Evolutionary conservation across 495 filamentous ascomycete species (phyloP).

Genomic region (Podospora appendiculata): DNA sequence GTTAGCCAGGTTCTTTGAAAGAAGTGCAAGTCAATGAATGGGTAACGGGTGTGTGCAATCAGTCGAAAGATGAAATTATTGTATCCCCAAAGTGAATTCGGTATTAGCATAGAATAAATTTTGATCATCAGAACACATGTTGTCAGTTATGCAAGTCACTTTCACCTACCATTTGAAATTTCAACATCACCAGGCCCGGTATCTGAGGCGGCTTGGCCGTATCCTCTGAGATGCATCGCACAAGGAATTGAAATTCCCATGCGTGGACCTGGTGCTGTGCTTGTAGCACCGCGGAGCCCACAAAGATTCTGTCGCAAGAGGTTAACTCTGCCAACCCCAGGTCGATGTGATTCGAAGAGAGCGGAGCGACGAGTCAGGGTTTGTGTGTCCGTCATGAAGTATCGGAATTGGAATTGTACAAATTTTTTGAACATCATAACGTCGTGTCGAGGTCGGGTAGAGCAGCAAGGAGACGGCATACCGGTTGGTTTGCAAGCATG

Average conservation of each 20-base stretch:
- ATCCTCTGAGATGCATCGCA: too few species aligned
- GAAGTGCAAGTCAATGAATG: slow-evolving; percentile 31
- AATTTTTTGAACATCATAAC: slow-evolving; percentile 46
- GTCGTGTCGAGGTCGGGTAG: not conserved
- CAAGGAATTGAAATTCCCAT: not conserved
- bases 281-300: too few species aligned
- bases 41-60: too few species aligned
- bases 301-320: not conserved
- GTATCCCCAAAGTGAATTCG: slow-evolving; percentile 69
- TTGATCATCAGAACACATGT: slow-evolving; percentile 23
- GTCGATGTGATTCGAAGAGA: too few species aligned
- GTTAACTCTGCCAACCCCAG: too few species aligned
- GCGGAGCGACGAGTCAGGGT: slow-evolving; percentile 40
- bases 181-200: too few species aligned
- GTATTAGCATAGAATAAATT: slow-evolving; percentile 86
- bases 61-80: slow-evolving; percentile 96
- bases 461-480: not conserved
- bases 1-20: slow-evolving; percentile 10
- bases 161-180: slow-evolving; percentile 12
- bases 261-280: not conserved
- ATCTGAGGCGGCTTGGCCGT: too few species aligned
- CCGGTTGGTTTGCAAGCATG: not conserved
- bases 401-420: slow-evolving; percentile 64
- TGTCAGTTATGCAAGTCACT: slow-evolving; percentile 12
- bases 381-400: slow-evolving; percentile 30